A percentile compares a stretch with the other conserved stretches of the same genome.
Evolutionary conservation across 2,329 filamentous ascomycete genomes (phyloP).

Genomic region (Fusarium equiseti): DNA sequence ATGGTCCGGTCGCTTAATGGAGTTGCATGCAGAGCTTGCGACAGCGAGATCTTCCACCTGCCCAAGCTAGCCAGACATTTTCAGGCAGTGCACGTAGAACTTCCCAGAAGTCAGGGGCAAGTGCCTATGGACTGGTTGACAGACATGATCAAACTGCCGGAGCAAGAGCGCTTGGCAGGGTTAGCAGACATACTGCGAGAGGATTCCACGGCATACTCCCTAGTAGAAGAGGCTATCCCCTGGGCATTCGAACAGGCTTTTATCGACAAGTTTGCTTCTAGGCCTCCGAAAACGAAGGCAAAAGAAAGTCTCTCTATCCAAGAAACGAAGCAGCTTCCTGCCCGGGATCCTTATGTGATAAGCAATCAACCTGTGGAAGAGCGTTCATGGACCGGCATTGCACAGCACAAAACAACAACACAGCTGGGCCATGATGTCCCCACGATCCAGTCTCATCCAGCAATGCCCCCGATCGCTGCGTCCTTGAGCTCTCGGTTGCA

Average conservation of each 20-base stretch:
- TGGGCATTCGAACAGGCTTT: conserved; percentile 47
- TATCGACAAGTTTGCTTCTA: conserved; percentile 8
- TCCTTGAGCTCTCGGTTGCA: not conserved
- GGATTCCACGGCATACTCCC: conserved; percentile 50
- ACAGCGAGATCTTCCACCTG: conserved; percentile 62
- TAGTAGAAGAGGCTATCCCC: conserved; percentile 57
- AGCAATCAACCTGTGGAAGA: not conserved
- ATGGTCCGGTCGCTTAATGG: conserved; percentile 66
- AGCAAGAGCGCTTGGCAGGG: conserved; percentile 48
- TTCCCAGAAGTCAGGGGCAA: conserved; percentile 34
- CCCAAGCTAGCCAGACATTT: conserved; percentile 71
- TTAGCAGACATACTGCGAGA: conserved; percentile 48
- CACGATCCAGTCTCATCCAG: not conserved
- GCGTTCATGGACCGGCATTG: not conserved
- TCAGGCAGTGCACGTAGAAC: conserved; percentile 58
- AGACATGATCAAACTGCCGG: conserved; percentile 61
- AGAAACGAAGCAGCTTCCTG: not conserved
- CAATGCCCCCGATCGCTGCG: not conserved
- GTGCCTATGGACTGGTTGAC: conserved; percentile 57
- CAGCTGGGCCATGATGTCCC: not conserved
- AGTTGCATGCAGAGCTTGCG: conserved; percentile 68
- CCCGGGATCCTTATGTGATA: not conserved
- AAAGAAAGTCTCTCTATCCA: not conserved
- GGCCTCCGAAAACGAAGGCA: not conserved
- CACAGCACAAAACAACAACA: conserved; percentile 2